A percentile compares a stretch with the other conserved stretches of the same genome.
These are phyloP conservation scores for Trypanosoma boissoni DNA, from an alignment of 208 protist species.

Conservation along the genomic window DNA sequence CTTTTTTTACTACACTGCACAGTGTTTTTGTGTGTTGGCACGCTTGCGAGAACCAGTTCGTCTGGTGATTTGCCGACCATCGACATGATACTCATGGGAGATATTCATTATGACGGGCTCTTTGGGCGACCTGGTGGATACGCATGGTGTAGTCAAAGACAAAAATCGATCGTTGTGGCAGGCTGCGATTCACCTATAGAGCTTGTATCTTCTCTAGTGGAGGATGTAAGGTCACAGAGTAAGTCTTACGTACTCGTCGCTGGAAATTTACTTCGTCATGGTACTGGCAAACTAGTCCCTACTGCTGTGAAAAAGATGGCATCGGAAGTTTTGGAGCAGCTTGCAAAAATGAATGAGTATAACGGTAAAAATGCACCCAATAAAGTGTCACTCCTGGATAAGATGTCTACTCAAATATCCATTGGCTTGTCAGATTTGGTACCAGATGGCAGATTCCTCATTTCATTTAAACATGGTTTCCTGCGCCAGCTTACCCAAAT, in stretches of 20 bases:
- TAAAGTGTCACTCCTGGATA: not conserved
- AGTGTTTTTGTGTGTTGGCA: not conserved
- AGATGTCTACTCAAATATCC: slow-evolving; percentile 6
- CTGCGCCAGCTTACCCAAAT: slow-evolving; percentile 27
- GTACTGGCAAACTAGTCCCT: slow-evolving; percentile 15
- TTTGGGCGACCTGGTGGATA: slow-evolving; percentile 54
- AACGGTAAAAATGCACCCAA: not conserved
- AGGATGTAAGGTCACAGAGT: slow-evolving; percentile 36
- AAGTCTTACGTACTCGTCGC: slow-evolving; percentile 44
- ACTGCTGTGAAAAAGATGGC: slow-evolving; percentile 14
- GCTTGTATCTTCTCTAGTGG: slow-evolving; percentile 44
- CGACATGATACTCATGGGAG: slow-evolving; percentile 36
- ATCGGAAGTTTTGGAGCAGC: slow-evolving; percentile 1
- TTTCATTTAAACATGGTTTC: slow-evolving; percentile 22
- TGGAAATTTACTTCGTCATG: slow-evolving; percentile 68
- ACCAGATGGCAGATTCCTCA: slow-evolving; percentile 13
- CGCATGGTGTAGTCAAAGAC: slow-evolving; percentile 37
- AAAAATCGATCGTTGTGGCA: slow-evolving; percentile 28
- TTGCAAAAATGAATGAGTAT: not conserved
- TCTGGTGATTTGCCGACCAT: not conserved
- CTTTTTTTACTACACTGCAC: not conserved
- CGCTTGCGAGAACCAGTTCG: too few species aligned
- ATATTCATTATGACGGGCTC: slow-evolving; percentile 74
- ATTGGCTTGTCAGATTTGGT: slow-evolving; percentile 22
- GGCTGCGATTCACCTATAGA: slow-evolving; percentile 61